These are phyloP conservation scores for Hypoxylon sp. DNA, from an alignment of 2,329 filamentous ascomycete genomes.

Conservation along the genomic window DNA sequence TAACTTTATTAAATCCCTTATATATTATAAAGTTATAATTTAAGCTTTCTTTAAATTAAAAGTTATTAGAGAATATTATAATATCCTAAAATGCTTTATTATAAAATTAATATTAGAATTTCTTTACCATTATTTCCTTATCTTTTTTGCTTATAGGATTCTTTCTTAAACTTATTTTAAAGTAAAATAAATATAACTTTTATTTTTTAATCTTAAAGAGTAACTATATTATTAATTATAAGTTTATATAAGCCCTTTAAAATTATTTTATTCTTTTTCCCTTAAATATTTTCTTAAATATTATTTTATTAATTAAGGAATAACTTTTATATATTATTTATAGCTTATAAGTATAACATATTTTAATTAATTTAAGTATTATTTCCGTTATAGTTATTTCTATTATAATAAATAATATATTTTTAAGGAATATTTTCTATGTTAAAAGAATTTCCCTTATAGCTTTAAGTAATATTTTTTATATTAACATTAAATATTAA, in stretches of 20 bases:
- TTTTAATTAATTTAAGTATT: not conserved
- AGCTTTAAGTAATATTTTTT: too few relatives aligned
- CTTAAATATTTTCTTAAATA: constrained; percentile 2
- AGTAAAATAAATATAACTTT: not conserved
- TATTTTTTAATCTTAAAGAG: constrained; percentile 7
- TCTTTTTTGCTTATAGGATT: constrained; percentile 4
- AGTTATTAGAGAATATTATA: constrained; percentile 8
- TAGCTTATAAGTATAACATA: not conserved
- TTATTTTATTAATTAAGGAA: not conserved
- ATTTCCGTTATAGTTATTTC: not conserved
- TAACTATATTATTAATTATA: constrained; percentile 2
- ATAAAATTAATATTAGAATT: constrained; percentile 4
- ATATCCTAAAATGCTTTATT: constrained; percentile 3
- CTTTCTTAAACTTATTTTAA: constrained; percentile 5
- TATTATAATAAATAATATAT: not conserved
- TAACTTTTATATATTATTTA: not conserved
- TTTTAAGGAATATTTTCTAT: not conserved
- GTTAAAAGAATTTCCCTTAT: too few relatives aligned
- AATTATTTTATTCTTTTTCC: not conserved
- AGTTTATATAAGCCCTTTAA: not conserved
- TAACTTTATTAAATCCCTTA: constrained; percentile 3
- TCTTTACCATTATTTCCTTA: constrained; percentile 4
- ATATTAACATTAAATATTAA: too few relatives aligned
- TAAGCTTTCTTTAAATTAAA: not conserved
- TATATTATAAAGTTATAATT: constrained; percentile 13